phyloP scores from a whole-genome alignment of 495 filamentous ascomycete genomes.

The Penicillium taxi region DNA sequence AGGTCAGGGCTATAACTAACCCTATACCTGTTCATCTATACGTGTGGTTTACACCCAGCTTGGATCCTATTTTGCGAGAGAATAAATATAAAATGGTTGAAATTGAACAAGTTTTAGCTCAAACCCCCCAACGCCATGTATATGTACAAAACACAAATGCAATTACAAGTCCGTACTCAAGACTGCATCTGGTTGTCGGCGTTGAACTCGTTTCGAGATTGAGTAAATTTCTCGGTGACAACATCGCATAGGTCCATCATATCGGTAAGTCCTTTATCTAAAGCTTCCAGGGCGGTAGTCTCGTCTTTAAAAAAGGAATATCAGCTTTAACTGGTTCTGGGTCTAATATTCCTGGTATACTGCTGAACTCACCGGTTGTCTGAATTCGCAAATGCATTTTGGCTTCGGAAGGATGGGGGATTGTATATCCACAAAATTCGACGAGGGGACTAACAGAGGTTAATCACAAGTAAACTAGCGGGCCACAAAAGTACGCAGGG shows the following conservation, averaged over 20 bases:
- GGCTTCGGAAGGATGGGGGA: slow-evolving; percentile 89
- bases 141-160: slow-evolving; percentile 11
- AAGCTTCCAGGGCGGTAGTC: slow-evolving; percentile 70
- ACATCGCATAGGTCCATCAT: slow-evolving; percentile 88
- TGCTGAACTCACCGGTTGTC: slow-evolving; percentile 65
- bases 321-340: not conserved
- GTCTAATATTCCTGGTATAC: not conserved
- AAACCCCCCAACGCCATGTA: no score
- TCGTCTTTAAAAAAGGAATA: slow-evolving; percentile 46
- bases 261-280: slow-evolving; percentile 84
- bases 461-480: not conserved
- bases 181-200: slow-evolving; percentile 35
- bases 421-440: slow-evolving; percentile 96
- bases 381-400: slow-evolving; percentile 98
- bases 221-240: slow-evolving; percentile 75
- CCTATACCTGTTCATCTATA: no score
- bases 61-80: no score
- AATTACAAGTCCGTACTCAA: slow-evolving; percentile 12
- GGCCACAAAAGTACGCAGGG: not conserved
- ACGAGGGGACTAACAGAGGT: slow-evolving; percentile 55
- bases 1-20: no score
- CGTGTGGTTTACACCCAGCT: no score
- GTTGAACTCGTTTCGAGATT: slow-evolving; percentile 55
- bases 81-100: no score
- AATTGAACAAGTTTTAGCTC: no score